phyloP scores from a whole-genome alignment of 2,329 filamentous ascomycete genomes.

The Aspergillus ochraceus region DNA sequence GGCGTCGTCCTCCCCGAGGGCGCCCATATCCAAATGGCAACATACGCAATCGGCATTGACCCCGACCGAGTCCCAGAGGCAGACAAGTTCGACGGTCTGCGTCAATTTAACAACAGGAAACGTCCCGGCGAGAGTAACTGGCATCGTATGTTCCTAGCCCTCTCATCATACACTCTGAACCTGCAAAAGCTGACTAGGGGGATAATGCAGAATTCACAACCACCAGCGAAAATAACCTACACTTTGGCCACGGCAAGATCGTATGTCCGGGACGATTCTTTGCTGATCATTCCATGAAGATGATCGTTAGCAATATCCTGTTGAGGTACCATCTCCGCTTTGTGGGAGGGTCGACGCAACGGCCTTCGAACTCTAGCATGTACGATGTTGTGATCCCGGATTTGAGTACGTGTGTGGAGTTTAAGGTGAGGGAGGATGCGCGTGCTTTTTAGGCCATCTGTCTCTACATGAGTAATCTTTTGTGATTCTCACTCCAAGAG shows the following conservation, averaged over 20 bases:
- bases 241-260: slow-evolving; percentile 33
- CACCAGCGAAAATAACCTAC: slow-evolving; percentile 17
- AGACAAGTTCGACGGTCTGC: background rate
- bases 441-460: background rate
- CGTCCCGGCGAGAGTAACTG: background rate
- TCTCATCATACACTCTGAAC: no score
- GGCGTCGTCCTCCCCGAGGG: slow-evolving; percentile 18
- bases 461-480: no score
- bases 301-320: slow-evolving; percentile 12
- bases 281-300: slow-evolving; percentile 31
- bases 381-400: background rate
- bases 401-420: background rate
- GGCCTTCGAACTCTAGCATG: background rate
- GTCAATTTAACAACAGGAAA: background rate
- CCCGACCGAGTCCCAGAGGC: background rate
- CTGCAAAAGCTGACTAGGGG: slow-evolving; percentile 12
- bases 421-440: background rate
- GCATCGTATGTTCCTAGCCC: background rate
- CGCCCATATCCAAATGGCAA: slow-evolving; percentile 9
- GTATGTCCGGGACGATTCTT: slow-evolving; percentile 38
- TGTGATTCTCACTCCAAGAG: no score
- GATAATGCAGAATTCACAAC: slow-evolving; percentile 17
- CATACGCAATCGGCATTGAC: background rate
- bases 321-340: background rate
- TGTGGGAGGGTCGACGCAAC: background rate